Base-by-base conservation (phyloP, 805 yeast genomes). In the Kluyveromyces aestuarii region DNA sequence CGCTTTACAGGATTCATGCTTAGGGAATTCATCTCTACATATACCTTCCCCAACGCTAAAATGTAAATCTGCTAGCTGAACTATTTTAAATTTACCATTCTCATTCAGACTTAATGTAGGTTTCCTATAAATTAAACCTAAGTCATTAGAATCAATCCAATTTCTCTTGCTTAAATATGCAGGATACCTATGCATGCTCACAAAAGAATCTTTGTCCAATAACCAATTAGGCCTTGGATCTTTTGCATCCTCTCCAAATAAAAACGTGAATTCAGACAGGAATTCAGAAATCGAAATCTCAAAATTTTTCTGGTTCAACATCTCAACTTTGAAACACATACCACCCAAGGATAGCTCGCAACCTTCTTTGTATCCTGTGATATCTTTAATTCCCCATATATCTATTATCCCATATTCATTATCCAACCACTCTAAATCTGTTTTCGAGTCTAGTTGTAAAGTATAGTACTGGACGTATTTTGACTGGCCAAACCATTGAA, bases 61-160 rank as follows among this genome's bases (percentile, higher is more conserved):
- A 66, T 93, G 99, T 49, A 91, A 70, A 63, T 93, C 98, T 0
- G 97, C 95, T 6, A 91, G 79, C 65, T 93, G 99, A 10, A 88
- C 66, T 40, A 93, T 82, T 63, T 85, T 91, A 66, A 82, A 87
- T 48, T 72, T 75, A 5, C 79, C 80, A 18, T 74, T 60, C 2
- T 66, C 52, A 10, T 67, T 56, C 14, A 74, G 60, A 45, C 69
- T 66, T 40, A 80, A 64, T 7, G 49, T 47, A 2, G 72, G 69
- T 35, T 44, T 19, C n/a, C 8, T 35, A 25, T 16, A 37, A 9
- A 37, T 10, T 16, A 37, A 40, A 40, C 25, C 19, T 40, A 33
- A 30, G 35, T 33, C 40, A 35, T 18, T 44, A 35, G 25, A 6
- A 19, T 27, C 41, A 2, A 48, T 38, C 13, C 47, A n/a, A 59